Evolutionary conservation across 768 basidiomycete species (phyloP), one percentile per base, ranked within the genome.

Genomic region (Rhizopogon vulgaris): DNA sequence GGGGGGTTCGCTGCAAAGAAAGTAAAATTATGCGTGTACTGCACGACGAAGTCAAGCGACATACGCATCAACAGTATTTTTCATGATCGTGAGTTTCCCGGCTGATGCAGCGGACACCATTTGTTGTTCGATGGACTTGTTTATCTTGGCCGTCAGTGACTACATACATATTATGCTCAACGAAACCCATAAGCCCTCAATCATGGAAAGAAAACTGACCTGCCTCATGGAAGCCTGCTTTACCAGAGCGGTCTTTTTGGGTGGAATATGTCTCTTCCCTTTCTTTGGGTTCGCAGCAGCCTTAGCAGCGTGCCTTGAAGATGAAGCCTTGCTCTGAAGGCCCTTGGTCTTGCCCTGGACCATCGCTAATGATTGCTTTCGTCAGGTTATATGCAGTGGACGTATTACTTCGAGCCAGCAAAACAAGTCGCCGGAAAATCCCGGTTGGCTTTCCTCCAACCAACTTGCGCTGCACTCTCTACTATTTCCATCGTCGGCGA

Each of bases 1-100:
- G 34, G 55, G 56, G 32, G 54, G 43, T 40, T 58, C 68, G 17
- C 68, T 68, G 17, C 4, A 8, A 15, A 27, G 28, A 32, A 24
- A 57, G 36, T 58, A 15, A 14, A 38, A 34, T 46, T 15, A 34
- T 46, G 18, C 18, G 22, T 34, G 22, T 24, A 15, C 14, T 14
- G 14, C 4, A 24, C 14, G 22, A 24, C 7, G 15, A 38, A 34
- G 32, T 17, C 17, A 12, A 38, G 9, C 6, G 28, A 51, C 67
- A 49, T 58, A 70, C 68, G 56, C 27, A 39, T 66, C 62, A 11
- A 68, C 73, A 12, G 71, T 68, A 55, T 84, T 80, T 71, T 88
- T 90, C 92, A 97, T 92, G 66, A 97, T 93, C 27, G 90, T 90
- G 55, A 97, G 75, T 66, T 90, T 92, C 37, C 94, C 94, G 39